phyloP scores from a whole-genome alignment of 2,329 filamentous ascomycete genomes.

The Rachicladosporium sp. region DNA sequence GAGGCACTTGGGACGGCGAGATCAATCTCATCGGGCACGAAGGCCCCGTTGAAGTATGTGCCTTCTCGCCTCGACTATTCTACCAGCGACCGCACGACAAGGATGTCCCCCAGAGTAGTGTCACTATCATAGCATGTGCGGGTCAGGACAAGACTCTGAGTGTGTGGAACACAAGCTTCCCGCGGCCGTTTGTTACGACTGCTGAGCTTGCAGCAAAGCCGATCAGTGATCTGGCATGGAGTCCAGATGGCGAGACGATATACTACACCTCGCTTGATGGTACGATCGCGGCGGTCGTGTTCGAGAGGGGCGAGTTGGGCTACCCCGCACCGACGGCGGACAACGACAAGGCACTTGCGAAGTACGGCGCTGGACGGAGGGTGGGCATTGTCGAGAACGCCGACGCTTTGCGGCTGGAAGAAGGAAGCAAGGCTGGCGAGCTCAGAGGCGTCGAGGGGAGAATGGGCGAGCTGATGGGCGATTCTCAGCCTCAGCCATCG shows the following conservation, averaged over 20 bases:
- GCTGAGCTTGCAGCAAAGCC: conserved; percentile 84
- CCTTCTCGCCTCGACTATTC: conserved; percentile 88
- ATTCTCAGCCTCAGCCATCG: conserved; percentile 48
- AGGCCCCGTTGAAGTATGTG: conserved; percentile 91
- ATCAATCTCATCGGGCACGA: conserved; percentile 97
- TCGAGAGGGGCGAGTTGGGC: conserved; percentile 77
- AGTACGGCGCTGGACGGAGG: conserved; percentile 82
- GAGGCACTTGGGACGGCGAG: conserved; percentile 85
- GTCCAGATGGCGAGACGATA: conserved; percentile 75
- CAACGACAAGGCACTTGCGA: conserved; percentile 84
- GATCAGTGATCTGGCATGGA: conserved; percentile 89
- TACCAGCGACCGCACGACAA: conserved; percentile 30
- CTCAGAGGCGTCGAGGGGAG: conserved; percentile 79
- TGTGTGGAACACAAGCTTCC: conserved; percentile 95
- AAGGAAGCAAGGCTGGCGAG: conserved; percentile 77
- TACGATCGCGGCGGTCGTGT: conserved; percentile 68
- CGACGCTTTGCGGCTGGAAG: conserved; percentile 75
- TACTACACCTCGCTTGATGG: conserved; percentile 85
- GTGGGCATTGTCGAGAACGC: conserved; percentile 90
- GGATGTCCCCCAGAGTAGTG: conserved; percentile 48
- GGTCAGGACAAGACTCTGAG: conserved; percentile 94
- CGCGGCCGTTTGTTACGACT: conserved; percentile 76
- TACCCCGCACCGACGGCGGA: conserved; percentile 77
- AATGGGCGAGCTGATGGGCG: conserved; percentile 98
- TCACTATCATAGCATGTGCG: conserved; percentile 92